Evolutionary conservation across 441 rosid genomes (phyloP).

Genomic region (Daphne laureola): DNA sequence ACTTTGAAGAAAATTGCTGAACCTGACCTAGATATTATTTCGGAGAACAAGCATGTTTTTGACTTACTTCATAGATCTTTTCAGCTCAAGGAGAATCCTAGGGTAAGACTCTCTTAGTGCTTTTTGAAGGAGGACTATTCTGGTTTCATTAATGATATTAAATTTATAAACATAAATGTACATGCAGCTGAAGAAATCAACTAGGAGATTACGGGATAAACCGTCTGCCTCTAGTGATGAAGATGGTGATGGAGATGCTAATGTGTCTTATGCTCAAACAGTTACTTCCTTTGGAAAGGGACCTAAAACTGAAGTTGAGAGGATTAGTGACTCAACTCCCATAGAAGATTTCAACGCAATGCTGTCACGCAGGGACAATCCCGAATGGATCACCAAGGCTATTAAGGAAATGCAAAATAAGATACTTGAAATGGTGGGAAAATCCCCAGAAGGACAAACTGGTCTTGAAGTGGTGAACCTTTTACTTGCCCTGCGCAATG

Average conservation of each 20-base stretch:
- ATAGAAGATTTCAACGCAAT: constrained; percentile 78
- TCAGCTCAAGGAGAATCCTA: constrained; percentile 75
- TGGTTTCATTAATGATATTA: constrained; percentile 4
- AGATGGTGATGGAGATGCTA: constrained; percentile 18
- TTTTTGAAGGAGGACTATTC: constrained; percentile 6
- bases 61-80: constrained; percentile 44
- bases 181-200: constrained; percentile 65
- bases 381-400: constrained; percentile 61
- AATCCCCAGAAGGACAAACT: constrained; percentile 28
- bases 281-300: constrained; percentile 21
- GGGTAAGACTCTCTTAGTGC: constrained; percentile 31
- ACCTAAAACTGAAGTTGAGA: constrained; percentile 22
- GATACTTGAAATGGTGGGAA: constrained; percentile 39
- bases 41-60: constrained; percentile 37
- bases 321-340: constrained; percentile 58
- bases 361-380: constrained; percentile 72
- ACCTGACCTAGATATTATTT: constrained; percentile 56
- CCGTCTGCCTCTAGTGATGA: constrained; percentile 66
- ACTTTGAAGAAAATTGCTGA: constrained; percentile 64
- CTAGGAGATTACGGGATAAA: constrained; percentile 44
- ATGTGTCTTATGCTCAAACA: constrained; percentile 21
- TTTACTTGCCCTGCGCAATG: constrained; percentile 65
- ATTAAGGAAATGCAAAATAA: constrained; percentile 49
- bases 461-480: constrained; percentile 46
- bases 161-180: constrained; percentile 6